Percentiles rank a stretch among this genome's conserved stretches.
phyloP scores from a whole-genome alignment of 2,329 filamentous ascomycete species.

The Botrytis elliptica region DNA sequence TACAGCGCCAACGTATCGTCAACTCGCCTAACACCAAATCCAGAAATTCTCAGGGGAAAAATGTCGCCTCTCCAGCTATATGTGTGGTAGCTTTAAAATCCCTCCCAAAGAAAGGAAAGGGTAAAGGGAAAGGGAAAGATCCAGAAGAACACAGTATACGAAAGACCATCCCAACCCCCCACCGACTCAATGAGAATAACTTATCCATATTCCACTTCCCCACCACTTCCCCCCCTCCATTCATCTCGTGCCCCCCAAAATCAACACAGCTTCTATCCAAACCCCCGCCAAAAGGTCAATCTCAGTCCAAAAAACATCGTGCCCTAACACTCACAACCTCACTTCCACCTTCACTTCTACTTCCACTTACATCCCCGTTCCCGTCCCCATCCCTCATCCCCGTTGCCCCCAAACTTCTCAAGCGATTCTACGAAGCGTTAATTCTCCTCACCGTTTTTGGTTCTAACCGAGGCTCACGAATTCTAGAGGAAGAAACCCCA shows the following conservation, averaged over 20 bases:
- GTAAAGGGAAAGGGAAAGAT: neutral
- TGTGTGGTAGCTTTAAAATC: neutral
- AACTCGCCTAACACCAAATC: neutral
- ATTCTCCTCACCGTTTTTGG: constrained; percentile 40
- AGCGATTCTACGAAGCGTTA: constrained; percentile 44
- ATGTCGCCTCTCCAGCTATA: neutral
- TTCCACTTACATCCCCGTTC: neutral
- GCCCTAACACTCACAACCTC: neutral
- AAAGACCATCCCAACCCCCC: neutral
- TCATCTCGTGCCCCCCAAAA: neutral
- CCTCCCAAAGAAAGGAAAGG: neutral
- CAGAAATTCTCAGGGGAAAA: neutral
- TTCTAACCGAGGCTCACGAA: constrained; percentile 36
- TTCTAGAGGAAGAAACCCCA: constrained; percentile 14
- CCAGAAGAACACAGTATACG: neutral
- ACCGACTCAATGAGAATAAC: neutral
- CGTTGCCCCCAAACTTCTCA: constrained; percentile 25
- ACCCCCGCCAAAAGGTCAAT: neutral
- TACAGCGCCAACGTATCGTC: neutral
- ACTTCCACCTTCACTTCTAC: neutral
- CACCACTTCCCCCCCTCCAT: neutral
- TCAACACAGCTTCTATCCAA: neutral
- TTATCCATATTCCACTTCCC: neutral
- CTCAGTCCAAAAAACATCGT: neutral
- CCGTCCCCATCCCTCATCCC: neutral